Percentiles rank a stretch among this genome's conserved stretches.
Evolutionary conservation across 495 filamentous ascomycete genomes (phyloP).

Genomic region (Jackrogersella multiformis): DNA sequence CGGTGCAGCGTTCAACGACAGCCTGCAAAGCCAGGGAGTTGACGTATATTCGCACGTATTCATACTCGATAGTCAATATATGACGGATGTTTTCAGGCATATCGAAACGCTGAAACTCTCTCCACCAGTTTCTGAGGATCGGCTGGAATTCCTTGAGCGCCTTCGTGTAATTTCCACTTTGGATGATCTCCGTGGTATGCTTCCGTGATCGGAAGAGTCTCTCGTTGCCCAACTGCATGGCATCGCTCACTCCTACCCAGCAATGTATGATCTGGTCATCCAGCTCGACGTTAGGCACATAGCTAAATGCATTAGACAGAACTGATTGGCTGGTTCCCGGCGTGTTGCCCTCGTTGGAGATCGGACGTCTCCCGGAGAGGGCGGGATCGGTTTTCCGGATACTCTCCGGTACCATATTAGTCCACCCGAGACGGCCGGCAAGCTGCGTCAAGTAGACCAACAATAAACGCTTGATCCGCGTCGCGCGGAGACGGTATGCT

Average conservation of each 20-base stretch:
- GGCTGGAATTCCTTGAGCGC: constrained; percentile 84
- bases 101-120: constrained; percentile 73
- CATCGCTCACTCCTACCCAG: constrained; percentile 88
- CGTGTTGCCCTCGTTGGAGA: constrained; percentile 61
- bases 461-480: constrained; percentile 83
- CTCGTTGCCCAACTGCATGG: constrained; percentile 89
- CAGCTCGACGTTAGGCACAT: constrained; percentile 66
- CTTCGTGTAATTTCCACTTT: constrained; percentile 80
- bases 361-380: constrained; percentile 53
- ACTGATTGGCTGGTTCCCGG: constrained; percentile 63
- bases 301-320: constrained; percentile 62
- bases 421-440: constrained; percentile 89
- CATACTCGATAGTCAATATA: constrained; percentile 89
- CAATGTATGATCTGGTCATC: constrained; percentile 85
- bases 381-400: constrained; percentile 60
- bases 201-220: constrained; percentile 82
- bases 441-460: constrained; percentile 91
- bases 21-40: constrained; percentile 94
- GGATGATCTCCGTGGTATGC: constrained; percentile 85
- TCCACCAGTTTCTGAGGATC: constrained; percentile 76
- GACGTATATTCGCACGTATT: constrained; percentile 89
- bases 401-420: constrained; percentile 86
- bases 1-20: constrained; percentile 91
- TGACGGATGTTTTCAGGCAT: constrained; percentile 79
- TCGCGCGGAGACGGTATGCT: constrained; percentile 77